Evolutionary conservation across 345 rosid genomes (phyloP), one percentile per base, ranked within the genome.

Genomic region (Laguncularia racemosa): DNA sequence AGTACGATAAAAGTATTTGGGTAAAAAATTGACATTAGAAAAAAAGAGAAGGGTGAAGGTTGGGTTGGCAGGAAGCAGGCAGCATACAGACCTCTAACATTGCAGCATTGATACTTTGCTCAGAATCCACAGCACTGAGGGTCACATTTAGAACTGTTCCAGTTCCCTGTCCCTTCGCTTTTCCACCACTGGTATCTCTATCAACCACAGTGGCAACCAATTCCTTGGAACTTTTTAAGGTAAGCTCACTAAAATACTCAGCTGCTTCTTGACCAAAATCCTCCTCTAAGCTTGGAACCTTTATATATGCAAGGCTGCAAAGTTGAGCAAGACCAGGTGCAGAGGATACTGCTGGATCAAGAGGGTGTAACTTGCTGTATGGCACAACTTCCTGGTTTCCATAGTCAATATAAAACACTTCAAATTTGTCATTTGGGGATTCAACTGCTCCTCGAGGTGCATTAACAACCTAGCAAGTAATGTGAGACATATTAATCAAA

Each of bases 121-220:
- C 99, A 17, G 90, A 78, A 44, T 88, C 91, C 12, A 76, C 82
- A 19, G 88, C 84, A 13, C 78, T 75, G 40, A 95, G 83, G 13
- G 99, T 90, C 5, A 88, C 95, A 19, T 62, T 58, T 3, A 85
- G 78, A 56, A 81, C 62, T 1, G 89, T 74, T 40, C 99, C 97
- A 52, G 97, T 88, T 58, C 97, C 97, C 74, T 95, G 97, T 44
- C 96, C 97, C 70, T 90, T 95, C 50, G 74, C 77, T 81, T 88
- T 95, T 49, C 97, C 97, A 20, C 89, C 96, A 16, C 95, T 84
- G 40, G 82, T 55, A 71, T 95, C 99, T 69, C 80, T 80, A 48
- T 95, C 99, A 77, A 88, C 97, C 19, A 90, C 66, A 58, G 75
- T 73, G 44, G 96, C 97, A 60, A 57, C 80, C 57, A 95, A 88